phyloP scores from a whole-genome alignment of 2,329 filamentous ascomycete species.

The Aspergillus awamori region DNA sequence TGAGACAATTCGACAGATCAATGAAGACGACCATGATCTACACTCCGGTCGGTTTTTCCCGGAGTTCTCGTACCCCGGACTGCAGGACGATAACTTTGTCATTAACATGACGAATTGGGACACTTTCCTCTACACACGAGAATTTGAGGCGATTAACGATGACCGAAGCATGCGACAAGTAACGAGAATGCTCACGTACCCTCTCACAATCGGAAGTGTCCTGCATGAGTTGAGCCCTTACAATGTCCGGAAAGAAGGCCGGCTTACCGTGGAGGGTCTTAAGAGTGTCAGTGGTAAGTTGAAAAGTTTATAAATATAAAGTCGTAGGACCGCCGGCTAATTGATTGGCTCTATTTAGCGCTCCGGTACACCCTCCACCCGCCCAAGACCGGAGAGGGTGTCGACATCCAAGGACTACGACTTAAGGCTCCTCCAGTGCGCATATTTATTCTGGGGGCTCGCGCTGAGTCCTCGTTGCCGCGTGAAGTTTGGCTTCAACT shows the following conservation, averaged over 20 bases:
- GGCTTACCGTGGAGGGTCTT: slow-evolving; percentile 82
- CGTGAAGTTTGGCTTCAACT: slow-evolving; percentile 93
- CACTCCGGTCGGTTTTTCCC: slow-evolving; percentile 87
- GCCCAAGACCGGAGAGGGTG: slow-evolving; percentile 73
- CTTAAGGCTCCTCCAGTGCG: slow-evolving; percentile 85
- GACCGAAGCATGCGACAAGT: slow-evolving; percentile 91
- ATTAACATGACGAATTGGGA: slow-evolving; percentile 99
- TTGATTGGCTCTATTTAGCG: slow-evolving; percentile 54
- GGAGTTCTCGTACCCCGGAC: slow-evolving; percentile 87
- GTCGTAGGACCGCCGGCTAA: background rate
- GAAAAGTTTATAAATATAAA: background rate
- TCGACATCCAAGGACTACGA: slow-evolving; percentile 75
- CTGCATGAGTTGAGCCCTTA: slow-evolving; percentile 95
- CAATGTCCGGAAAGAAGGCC: slow-evolving; percentile 70
- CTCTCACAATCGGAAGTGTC: slow-evolving; percentile 85
- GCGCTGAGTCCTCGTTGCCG: slow-evolving; percentile 95
- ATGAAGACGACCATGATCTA: slow-evolving; percentile 96
- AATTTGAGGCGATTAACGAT: slow-evolving; percentile 88
- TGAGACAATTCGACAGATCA: slow-evolving; percentile 87
- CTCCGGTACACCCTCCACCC: slow-evolving; percentile 93
- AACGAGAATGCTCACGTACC: slow-evolving; percentile 90
- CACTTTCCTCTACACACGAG: slow-evolving; percentile 88
- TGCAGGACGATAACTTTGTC: slow-evolving; percentile 87
- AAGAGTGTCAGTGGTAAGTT: slow-evolving; percentile 87
- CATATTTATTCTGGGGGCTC: slow-evolving; percentile 89